Evolutionary conservation across 371 early-diverging fungal genomes (phyloP), one percentile per base, ranked within the genome.

Genomic region (Mucor ambiguus): DNA sequence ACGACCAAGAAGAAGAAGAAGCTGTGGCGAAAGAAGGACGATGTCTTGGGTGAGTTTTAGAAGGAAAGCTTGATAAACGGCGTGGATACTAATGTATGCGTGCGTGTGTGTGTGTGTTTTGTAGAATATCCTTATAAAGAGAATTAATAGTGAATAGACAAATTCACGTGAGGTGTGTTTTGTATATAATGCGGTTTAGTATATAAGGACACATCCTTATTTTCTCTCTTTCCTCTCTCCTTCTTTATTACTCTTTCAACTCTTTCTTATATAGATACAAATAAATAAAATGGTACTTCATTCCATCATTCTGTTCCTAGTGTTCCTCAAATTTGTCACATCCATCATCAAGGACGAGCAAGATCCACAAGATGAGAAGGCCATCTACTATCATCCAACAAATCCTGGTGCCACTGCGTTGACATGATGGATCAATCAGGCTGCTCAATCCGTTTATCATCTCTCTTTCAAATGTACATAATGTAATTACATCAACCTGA

Each of bases 1-100:
- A 72, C 76, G 18, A 88, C 84, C 35, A 91, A 90, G 43, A 84
- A 78, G 70, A 91, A 89, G 82, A 93, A 88, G 81, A 85, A 82
- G 77, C 70, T 96, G 64, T 97, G 96, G 96, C 85, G 90, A 69
- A 85, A 90, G 66, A 94, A 92, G 76, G 92, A 90, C 58, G 84
- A 90, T 33, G 67, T 73, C 28, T 73, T 92, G 48, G 93, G 83
- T 80, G 74, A 55, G 55, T 58, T 7, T 3, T 32, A 7, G 12
- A 6, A n/a, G 55, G 14, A n/a, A 2, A n/a, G n/a, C 33, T 11
- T 32, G 18, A 11, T 49, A 26, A 0, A 20, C 8, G 24, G 5
- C 11, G 22, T 11, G 1, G 3, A 32, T 43, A 29, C 26, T 26
- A 61, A 54, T 24, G 7, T 16, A 30, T 9, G 18, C 59, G 35